Evolutionary conservation across 208 protist genomes (phyloP), one percentile per base, ranked within the genome.

Genomic region (Trichomonas vaginalis): DNA sequence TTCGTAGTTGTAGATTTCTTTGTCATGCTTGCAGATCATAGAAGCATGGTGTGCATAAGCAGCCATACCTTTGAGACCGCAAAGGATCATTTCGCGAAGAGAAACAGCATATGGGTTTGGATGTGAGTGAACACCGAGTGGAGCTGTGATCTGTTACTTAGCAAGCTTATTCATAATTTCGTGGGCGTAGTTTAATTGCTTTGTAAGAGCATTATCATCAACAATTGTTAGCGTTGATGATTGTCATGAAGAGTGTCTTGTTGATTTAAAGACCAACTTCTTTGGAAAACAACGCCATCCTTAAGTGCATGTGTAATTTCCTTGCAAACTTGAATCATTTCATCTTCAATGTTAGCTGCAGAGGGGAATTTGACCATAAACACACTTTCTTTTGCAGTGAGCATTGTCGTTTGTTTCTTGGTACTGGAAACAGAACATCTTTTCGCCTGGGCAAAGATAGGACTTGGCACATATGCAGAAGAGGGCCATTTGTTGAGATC

Each of bases 381-480:
- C 37, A 12, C 79, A 21, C 37, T 40, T 83, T 15, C 27, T 40
- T 42, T 21, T 83, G 79, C 79, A 83, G 35, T 35, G n/a, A 37
- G 79, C 40, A n/a, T 83, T 83, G 37, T 83, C 40, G 79, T 40
- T 42, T 83, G 79, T 83, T 42, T 83, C 79, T n/a, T 83, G n/a
- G 79, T 35, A 83, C 37, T 83, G 79, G 79, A 83, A 83, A n/a
- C 79, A 83, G 79, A 83, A 83, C 79, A 83, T 83, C 56, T 70
- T 70, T 27, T 70, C 56, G 21, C 56, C 56, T n/a, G 56, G 2
- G 56, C 56, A 27, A 27, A 70, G 56, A 27, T 70, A 27, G 21
- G 17, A n/a, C 12, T n/a, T 8, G 56, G 56, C 56, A 70, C n/a
- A 12, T 70, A 27, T 70, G 21, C n/a, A n/a, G 56, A 70, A 70